These are phyloP conservation scores for Lathyrus tuberosus DNA, from an alignment of 306 rosid genomes.

Conservation along the genomic window DNA sequence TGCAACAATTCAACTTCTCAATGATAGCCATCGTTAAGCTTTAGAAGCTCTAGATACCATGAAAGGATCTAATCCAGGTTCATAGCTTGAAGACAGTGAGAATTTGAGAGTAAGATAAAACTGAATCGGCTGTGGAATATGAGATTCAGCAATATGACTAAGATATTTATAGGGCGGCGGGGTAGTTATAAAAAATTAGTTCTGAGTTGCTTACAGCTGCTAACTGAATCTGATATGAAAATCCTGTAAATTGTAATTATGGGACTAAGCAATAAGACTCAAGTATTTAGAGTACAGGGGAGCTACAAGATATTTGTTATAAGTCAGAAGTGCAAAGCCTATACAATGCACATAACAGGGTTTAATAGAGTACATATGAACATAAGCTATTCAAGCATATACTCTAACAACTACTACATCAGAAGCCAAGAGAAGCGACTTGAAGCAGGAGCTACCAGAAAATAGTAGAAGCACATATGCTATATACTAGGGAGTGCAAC, in stretches of 20 bases:
- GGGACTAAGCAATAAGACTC: neutral
- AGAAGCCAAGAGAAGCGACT: neutral
- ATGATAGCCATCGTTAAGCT: neutral
- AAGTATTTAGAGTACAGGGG: neutral
- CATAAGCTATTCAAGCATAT: neutral
- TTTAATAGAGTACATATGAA: neutral
- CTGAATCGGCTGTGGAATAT: neutral
- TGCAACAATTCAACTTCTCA: neutral
- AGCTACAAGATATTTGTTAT: neutral
- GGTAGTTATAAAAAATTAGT: neutral
- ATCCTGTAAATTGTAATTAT: neutral
- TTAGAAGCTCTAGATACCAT: neutral
- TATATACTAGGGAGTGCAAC: neutral
- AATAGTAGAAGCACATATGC: neutral
- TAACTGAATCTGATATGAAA: neutral
- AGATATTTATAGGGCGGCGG: neutral
- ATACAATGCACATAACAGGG: neutral
- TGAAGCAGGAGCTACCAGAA: neutral
- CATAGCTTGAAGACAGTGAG: neutral
- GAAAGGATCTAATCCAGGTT: neutral
- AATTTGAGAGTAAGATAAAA: conserved; percentile 3
- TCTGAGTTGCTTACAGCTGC: neutral
- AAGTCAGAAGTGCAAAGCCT: neutral
- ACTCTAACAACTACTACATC: neutral
- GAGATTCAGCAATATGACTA: neutral